Evolutionary conservation across 495 filamentous ascomycete genomes (phyloP).

Genomic region (Lasiosphaeris hirsuta): DNA sequence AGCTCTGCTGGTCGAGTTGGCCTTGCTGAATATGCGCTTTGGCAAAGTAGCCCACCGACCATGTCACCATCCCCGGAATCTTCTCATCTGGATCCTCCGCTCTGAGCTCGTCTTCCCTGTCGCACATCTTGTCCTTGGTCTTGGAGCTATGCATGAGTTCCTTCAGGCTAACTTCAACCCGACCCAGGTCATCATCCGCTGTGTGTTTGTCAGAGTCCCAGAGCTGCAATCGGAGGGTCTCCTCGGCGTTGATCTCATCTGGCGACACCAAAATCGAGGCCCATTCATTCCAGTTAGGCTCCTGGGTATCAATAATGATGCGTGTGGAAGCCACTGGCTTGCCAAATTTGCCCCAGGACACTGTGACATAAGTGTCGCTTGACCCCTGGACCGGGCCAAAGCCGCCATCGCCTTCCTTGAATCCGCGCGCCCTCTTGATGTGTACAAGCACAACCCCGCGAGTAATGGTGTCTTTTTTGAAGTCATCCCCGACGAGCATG

Average conservation of each 20-base stretch:
- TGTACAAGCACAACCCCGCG: slow-evolving; percentile 62
- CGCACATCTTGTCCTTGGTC: slow-evolving; percentile 51
- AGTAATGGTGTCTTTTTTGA: slow-evolving; percentile 66
- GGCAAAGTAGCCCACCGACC: slow-evolving; percentile 68
- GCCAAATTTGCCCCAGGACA: slow-evolving; percentile 73
- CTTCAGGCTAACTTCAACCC: slow-evolving; percentile 64
- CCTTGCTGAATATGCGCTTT: slow-evolving; percentile 56
- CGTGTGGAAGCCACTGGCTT: slow-evolving; percentile 62
- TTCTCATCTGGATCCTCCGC: slow-evolving; percentile 58
- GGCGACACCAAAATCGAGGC: slow-evolving; percentile 61
- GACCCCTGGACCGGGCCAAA: slow-evolving; percentile 56
- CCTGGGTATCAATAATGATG: slow-evolving; percentile 58
- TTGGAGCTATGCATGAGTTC: slow-evolving; percentile 54
- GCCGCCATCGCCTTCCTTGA: slow-evolving; percentile 63
- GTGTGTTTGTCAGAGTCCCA: slow-evolving; percentile 69
- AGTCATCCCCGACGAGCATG: slow-evolving; percentile 71
- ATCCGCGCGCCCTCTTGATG: slow-evolving; percentile 59
- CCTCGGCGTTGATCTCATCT: slow-evolving; percentile 69
- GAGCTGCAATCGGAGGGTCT: slow-evolving; percentile 61
- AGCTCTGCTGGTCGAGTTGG: slow-evolving; percentile 53
- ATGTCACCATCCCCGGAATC: slow-evolving; percentile 67
- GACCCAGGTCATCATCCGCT: slow-evolving; percentile 70
- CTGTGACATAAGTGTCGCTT: slow-evolving; percentile 64
- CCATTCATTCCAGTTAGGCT: slow-evolving; percentile 68
- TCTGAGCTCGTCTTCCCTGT: slow-evolving; percentile 57